Evolutionary conservation across 2,329 filamentous ascomycete species (phyloP).

Genomic region (Penicillium sp.): DNA sequence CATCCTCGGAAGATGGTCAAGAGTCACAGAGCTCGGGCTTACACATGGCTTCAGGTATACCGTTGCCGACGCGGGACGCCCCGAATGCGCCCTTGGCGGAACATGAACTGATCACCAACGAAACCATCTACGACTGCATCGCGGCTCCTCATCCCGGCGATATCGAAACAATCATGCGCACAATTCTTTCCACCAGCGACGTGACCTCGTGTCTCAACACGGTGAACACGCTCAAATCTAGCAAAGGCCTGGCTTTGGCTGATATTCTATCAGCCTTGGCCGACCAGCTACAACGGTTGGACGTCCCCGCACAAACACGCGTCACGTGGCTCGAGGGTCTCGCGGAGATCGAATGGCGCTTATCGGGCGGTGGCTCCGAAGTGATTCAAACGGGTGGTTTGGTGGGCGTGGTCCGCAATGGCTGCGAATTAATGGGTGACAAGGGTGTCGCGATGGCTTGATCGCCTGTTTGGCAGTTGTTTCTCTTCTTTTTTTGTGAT

Average conservation of each 20-base stretch:
- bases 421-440: slow-evolving; percentile 66
- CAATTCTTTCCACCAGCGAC: slow-evolving; percentile 75
- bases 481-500: neutral
- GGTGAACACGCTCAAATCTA: slow-evolving; percentile 78
- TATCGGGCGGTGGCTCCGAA: slow-evolving; percentile 84
- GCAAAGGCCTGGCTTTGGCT: slow-evolving; percentile 80
- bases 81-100: slow-evolving; percentile 55
- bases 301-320: slow-evolving; percentile 80
- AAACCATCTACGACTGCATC: slow-evolving; percentile 93
- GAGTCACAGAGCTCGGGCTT: neutral
- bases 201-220: slow-evolving; percentile 84
- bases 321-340: slow-evolving; percentile 87
- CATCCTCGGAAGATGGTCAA: neutral
- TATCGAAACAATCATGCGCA: slow-evolving; percentile 75
- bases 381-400: slow-evolving; percentile 85
- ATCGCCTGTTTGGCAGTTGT: neutral
- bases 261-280: slow-evolving; percentile 85
- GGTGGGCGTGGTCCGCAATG: slow-evolving; percentile 79
- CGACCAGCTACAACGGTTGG: slow-evolving; percentile 74
- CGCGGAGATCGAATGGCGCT: slow-evolving; percentile 84
- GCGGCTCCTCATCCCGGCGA: slow-evolving; percentile 88
- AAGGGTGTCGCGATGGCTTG: slow-evolving; percentile 23
- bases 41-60: slow-evolving; percentile 51
- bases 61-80: slow-evolving; percentile 55
- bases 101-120: slow-evolving; percentile 82